Evolutionary conservation across 805 yeast genomes (phyloP), one percentile per base, ranked within the genome.

Genomic region (Lachancea fermentati): DNA sequence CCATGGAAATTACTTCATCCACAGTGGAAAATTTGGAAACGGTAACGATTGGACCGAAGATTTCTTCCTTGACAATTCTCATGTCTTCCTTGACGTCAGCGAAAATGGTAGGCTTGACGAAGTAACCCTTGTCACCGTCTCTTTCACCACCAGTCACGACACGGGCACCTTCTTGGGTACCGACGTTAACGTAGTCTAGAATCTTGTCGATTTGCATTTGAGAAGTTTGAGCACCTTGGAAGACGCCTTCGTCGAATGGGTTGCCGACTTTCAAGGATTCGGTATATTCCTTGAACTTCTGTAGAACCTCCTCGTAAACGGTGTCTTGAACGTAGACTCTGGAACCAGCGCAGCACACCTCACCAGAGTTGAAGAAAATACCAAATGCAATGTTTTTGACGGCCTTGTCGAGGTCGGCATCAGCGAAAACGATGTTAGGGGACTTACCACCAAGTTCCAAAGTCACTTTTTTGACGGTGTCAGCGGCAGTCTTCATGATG

Each of bases 331-430:
- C 80, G 65, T 83, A 85, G 47, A 85, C 75, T 64, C 96, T 81
- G 48, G 94, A 87, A 62, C 94, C 93, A 19, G 95, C 91, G 68
- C 91, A 83, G 69, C 96, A 87, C 44, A 85, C 89, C 68, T 87
- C 95, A 69, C 96, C 96, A 43, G 94, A 80, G 69, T 87, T 87
- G 74, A 73, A 84, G 69, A 80, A 79, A 50, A 86, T 85, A 67
- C 95, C 95, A 37, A 73, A 69, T 44, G 85, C 73, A 49, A 85
- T 73, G 60, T 74, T 73, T 53, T 75, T 73, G 36, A 87, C 81
- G 41, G 93, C 78, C 41, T 70, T 69, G 28, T 73, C 72, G 42
- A 82, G 57, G 57, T 84, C 78, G 38, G 87, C 87, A 58, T 85
- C 95, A 45, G 76, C 72, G 55, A 85, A 80, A 37, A 86, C 83